A percentile compares a stretch with the other conserved stretches of the same genome.
phyloP scores from a whole-genome alignment of 768 basidiomycete species.

The Kwoniella dejecticola region DNA sequence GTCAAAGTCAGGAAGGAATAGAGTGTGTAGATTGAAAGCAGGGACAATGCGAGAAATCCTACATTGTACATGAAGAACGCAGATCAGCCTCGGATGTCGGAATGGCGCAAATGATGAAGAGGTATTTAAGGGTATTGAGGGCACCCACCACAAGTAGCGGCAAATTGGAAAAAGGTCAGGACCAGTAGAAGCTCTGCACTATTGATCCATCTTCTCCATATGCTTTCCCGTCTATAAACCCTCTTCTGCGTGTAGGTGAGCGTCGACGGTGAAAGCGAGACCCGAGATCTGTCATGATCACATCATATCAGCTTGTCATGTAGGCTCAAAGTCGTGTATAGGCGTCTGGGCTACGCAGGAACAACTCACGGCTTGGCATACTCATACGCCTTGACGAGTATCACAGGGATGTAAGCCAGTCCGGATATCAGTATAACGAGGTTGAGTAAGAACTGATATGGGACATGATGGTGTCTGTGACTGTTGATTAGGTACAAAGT shows the following conservation, averaged over 20 bases:
- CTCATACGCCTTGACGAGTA: not conserved
- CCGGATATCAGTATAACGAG: not conserved
- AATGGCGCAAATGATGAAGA: not conserved
- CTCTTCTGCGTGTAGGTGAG: not conserved
- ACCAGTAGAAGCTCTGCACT: not conserved
- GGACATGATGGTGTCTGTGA: not conserved
- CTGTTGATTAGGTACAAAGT: not conserved
- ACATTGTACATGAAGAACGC: too few species aligned
- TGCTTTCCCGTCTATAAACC: not conserved
- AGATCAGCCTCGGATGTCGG: not conserved
- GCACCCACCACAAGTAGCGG: not conserved
- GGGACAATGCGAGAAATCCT: not conserved
- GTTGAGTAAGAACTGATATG: slow-evolving; percentile 1
- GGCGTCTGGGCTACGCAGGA: too few species aligned
- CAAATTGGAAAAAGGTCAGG: slow-evolving; percentile 1
- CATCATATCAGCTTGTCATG: not conserved
- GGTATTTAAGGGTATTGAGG: not conserved
- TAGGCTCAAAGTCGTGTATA: too few species aligned
- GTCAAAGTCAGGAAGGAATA: not conserved
- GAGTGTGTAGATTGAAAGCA: not conserved
- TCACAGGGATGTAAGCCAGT: not conserved
- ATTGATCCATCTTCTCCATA: not conserved
- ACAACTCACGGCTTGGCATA: not conserved
- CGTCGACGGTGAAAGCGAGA: not conserved
- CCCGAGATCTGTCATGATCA: not conserved